Base-by-base conservation (phyloP, 192 early-diverging fungal genomes). In the Backusella australiensis region DNA sequence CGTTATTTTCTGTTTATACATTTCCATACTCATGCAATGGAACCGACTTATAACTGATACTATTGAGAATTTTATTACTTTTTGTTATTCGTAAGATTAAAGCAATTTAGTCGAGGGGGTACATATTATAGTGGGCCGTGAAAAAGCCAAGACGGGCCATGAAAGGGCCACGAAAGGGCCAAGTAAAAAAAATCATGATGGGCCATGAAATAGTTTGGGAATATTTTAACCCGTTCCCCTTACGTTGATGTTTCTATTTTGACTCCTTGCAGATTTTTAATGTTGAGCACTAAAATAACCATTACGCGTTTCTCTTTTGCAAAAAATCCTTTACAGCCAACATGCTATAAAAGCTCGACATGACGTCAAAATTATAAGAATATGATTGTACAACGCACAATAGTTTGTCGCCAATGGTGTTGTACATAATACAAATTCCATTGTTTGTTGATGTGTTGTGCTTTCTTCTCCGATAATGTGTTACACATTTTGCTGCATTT, bases 121-220 rank as follows among this genome's bases (percentile, higher is more conserved):
- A 39, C 56, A 63, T 63, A 23, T 29, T 29, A 63, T 26, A 63
- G 23, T 29, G 56, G 56, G 56, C n/a, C 39, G 9, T 36, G 34
- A 71, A 71, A 71, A 42, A 39, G 23, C 34, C 23, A 68, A 35
- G 42, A n/a, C 70, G 70, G 70, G 70, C 44, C 70, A 52, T 52
- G 70, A 71, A 71, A 69, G n/a, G 69, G 39, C 21, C 14, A 38
- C 1, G 15, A 19, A 49, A 49, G 46, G 46, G 46, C 46, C 46
- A 49, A 49, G 46, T n/a, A 49, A 49, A 29, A 29, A 29, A 29
- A 29, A 26, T 26, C 32, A 68, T 19, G 42, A 11, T 19, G 70
- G 70, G 70, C 70, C 70, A 72, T 72, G 70, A 52, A 32, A 72
- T 72, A 44, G 44, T 34, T 29, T 49, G 72, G 53, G 52, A 19